These are phyloP conservation scores for Exsudoporus frostii DNA, from an alignment of 768 basidiomycete genomes.

Conservation along the genomic window DNA sequence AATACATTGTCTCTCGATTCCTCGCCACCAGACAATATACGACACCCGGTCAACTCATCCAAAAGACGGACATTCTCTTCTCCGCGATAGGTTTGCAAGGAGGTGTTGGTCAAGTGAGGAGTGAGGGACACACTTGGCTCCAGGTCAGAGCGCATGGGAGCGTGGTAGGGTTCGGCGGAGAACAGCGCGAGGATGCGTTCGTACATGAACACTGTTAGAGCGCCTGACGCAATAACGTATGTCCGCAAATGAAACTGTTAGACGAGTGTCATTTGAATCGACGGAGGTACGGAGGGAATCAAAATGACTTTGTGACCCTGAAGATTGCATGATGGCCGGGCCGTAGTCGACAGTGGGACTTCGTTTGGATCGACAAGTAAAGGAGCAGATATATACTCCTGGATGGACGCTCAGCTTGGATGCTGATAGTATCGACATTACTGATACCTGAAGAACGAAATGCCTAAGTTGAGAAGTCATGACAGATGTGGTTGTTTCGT, in stretches of 20 bases:
- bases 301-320: slow-evolving; percentile 58
- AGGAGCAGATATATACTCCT: slow-evolving; percentile 86
- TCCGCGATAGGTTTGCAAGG: slow-evolving; percentile 65
- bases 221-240: slow-evolving; percentile 78
- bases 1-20: slow-evolving; percentile 22
- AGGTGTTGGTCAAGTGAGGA: slow-evolving; percentile 91
- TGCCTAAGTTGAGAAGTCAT: slow-evolving; percentile 86
- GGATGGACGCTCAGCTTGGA: slow-evolving; percentile 2
- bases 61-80: slow-evolving; percentile 75
- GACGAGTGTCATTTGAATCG: slow-evolving; percentile 8
- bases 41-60: slow-evolving; percentile 72
- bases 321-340: slow-evolving; percentile 22
- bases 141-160: slow-evolving; percentile 38
- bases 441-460: slow-evolving; percentile 87
- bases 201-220: slow-evolving; percentile 77
- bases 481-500: slow-evolving; percentile 50
- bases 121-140: slow-evolving; percentile 38
- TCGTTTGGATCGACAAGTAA: slow-evolving; percentile 72
- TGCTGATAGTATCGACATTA: slow-evolving; percentile 2
- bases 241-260: slow-evolving; percentile 89
- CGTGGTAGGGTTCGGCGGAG: slow-evolving; percentile 65
- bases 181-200: slow-evolving; percentile 85
- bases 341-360: slow-evolving; percentile 24
- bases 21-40: slow-evolving; percentile 39
- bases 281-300: not conserved